Base-by-base conservation (phyloP, 257 asterid species). In the Scutellaria minor region DNA sequence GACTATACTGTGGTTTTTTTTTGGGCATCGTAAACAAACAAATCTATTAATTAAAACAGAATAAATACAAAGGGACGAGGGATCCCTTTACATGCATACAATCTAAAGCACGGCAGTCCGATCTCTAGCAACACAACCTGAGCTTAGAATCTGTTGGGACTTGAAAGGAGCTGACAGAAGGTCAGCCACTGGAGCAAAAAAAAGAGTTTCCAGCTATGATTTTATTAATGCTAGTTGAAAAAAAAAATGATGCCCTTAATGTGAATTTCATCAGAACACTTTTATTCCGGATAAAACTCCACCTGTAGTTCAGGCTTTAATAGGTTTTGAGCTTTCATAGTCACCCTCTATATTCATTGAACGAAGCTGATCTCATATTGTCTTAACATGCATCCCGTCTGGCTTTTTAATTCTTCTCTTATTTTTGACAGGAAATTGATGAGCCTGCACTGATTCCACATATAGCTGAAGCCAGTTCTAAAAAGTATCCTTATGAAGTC, bases 391-490 rank as follows among this genome's bases (percentile, higher is more conserved):
- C 15, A 20, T 41, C 51, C 39, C 69, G 9, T 70, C 65, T 45
- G 18, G 52, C 52, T 66, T 73, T 66, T 62, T 27, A 8, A 47
- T 57, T 70, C 48, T 37, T 54, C 31, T 74, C 70, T 61, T 48
- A 64, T 77, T 74, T 55, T 24, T 44, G 20, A 46, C 92, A 95
- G 99, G 99, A 95, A 82, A 90, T 95, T 79, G 99, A 95, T 20
- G 99, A 95, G 79, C 89, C 99, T 78, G 96, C 99, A 20, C 76
- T 95, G 86, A 95, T 95, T 79, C 99, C 99, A 70, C 99, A 95
- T 78, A 95, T 95, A 58, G 98, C 97, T 81, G 98, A 95, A 88
- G 99, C 98, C 84, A 88, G 95, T 80, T 90, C 96, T 68, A 90
- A 87, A 80, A 95, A 81, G 84, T 92, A 87, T 80, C 97, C 99